Base-by-base conservation (phyloP, 2,329 filamentous ascomycete genomes). In the Diplodia scrobiculata region DNA sequence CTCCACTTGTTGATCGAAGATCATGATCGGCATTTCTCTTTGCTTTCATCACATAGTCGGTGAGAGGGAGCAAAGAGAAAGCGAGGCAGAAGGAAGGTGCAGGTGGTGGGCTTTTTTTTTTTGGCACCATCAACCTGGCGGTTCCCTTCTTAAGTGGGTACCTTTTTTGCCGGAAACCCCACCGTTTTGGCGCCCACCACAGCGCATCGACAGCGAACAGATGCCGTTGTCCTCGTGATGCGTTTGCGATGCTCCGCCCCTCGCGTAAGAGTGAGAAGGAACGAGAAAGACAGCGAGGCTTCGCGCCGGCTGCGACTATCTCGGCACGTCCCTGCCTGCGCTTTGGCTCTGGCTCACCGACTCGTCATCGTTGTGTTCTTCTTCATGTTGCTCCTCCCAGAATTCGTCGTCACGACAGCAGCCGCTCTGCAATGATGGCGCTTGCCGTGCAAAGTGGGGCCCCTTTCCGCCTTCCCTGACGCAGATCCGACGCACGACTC, bases 21-120 rank as follows among this genome's bases (percentile, higher is more conserved):
- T 54, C 52, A 54, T 54, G 52, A 54, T 54, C 52, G 52, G 29
- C 38, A 11, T 7, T 32, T 32, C 4, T 11, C 32, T 17, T 17
- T 48, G 41, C 55, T 60, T 60, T 60, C 55, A 60, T 60, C 55
- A 60, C 38, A 60, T 60, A 60, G 55, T 60, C 55, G 55, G 55
- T 60, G 55, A 60, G 27, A 41, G 51, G 29, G 6, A 17, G 29
- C n/a, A 36, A 21, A 5, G 17, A 10, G 13, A 41, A 27, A 27
- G 34, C 9, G 34, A 25, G 19, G 34, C 36, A 19, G 52, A 29
- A 53, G 51, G 51, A 32, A 29, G 25, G 25, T 25, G 25, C 25
- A 25, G 25, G 52, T 3, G 51, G 51, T 54, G 25, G 52, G 52
- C 34, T 38, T 21, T 45, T 45, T 41, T 45, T 45, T 41, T 45